phyloP scores from a whole-genome alignment of 2,329 filamentous ascomycete genomes.

The Myriosclerotinia curreyana region DNA sequence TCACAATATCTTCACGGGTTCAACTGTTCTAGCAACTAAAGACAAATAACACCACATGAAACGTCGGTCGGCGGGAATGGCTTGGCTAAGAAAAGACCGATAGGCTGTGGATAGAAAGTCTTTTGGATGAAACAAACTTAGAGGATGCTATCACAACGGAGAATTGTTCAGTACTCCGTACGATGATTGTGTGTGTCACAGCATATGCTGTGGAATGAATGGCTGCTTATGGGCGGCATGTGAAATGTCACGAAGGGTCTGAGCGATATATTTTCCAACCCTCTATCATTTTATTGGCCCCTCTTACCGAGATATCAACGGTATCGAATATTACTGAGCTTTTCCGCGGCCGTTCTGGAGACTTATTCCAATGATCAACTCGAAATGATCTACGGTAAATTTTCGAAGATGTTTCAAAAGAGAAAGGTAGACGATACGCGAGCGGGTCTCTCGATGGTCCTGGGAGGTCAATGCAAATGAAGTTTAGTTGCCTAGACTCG shows the following conservation, averaged over 20 bases:
- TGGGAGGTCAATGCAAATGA: background rate
- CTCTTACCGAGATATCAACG: background rate
- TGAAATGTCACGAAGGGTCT: slow-evolving; percentile 1
- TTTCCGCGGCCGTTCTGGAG: too few relatives aligned
- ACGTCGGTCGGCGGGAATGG: background rate
- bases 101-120: background rate
- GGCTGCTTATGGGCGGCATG: background rate
- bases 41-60: slow-evolving; percentile 12
- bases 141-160: background rate
- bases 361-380: too few relatives aligned
- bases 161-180: background rate
- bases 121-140: slow-evolving; percentile 17
- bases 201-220: background rate
- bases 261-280: background rate
- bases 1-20: background rate
- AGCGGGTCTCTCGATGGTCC: slow-evolving; percentile 1
- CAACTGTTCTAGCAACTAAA: background rate
- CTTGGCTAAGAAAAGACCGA: slow-evolving; percentile 8
- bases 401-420: background rate
- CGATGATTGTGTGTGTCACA: background rate
- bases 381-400: too few relatives aligned
- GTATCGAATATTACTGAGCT: too few relatives aligned
- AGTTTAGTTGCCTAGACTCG: slow-evolving; percentile 1
- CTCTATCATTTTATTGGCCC: background rate
- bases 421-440: background rate